Evolutionary conservation across 768 basidiomycete species (phyloP).

Genomic region (Suillus fuscotomentosus): DNA sequence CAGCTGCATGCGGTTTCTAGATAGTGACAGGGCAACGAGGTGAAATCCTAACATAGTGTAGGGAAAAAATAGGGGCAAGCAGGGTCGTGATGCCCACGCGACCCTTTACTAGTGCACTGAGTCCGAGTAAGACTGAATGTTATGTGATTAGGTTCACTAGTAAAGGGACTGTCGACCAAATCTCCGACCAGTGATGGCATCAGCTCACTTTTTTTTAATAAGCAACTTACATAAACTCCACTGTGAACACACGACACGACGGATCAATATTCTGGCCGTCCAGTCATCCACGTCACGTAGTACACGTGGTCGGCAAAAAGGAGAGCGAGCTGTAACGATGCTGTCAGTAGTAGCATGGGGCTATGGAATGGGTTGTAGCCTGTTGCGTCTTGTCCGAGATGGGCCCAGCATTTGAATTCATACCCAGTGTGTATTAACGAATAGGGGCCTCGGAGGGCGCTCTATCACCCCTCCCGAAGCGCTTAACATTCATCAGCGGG

Average conservation of each 20-base stretch:
- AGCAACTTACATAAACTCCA: background rate
- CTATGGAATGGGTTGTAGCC: background rate
- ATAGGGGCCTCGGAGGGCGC: too few relatives aligned
- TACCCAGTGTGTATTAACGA: too few relatives aligned
- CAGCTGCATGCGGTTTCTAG: background rate
- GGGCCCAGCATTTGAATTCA: background rate
- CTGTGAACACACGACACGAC: background rate
- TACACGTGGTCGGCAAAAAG: background rate
- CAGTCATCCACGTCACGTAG: background rate
- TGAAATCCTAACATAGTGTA: background rate
- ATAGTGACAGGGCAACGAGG: background rate
- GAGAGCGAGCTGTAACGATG: background rate
- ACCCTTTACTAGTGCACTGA: background rate
- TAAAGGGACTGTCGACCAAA: background rate
- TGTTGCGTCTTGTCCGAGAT: background rate
- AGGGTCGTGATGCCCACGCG: background rate
- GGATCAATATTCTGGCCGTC: background rate
- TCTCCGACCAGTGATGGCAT: background rate
- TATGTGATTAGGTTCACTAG: background rate
- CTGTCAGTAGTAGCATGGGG: background rate
- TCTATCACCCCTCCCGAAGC: too few relatives aligned
- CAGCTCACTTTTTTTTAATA: background rate
- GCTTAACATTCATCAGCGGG: too few relatives aligned
- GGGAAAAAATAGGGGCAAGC: background rate
- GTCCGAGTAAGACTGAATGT: background rate